Percentiles rank a stretch among this genome's conserved stretches.
Conservation (phyloP, 2,329 filamentous ascomycete species). For the Trichoderma sp. region DNA sequence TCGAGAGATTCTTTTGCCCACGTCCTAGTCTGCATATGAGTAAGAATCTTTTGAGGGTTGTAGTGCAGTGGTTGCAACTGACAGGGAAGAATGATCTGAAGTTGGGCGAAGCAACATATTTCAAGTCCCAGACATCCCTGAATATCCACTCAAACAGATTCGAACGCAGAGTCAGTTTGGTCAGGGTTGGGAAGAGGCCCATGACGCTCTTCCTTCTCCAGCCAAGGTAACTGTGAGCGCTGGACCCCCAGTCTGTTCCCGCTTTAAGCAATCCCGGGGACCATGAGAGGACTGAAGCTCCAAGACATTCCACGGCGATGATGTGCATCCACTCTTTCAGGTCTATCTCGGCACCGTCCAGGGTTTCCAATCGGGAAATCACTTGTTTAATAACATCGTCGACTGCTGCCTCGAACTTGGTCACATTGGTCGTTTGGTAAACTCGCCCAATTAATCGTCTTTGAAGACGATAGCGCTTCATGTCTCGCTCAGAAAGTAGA, state of each 20-base stretch:
- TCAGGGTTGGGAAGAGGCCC: slow-evolving; percentile 45
- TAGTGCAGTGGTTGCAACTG: slow-evolving; percentile 21
- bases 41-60: neutral
- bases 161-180: slow-evolving; percentile 39
- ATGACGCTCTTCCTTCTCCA: slow-evolving; percentile 54
- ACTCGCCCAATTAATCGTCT: slow-evolving; percentile 47
- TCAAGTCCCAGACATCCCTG: slow-evolving; percentile 43
- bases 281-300: slow-evolving; percentile 50
- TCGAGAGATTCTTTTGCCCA: slow-evolving; percentile 33
- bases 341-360: slow-evolving; percentile 42
- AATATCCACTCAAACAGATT: slow-evolving; percentile 39
- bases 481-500: slow-evolving; percentile 48
- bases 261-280: slow-evolving; percentile 46
- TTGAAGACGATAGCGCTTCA: slow-evolving; percentile 47
- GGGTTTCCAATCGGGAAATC: slow-evolving; percentile 34
- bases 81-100: slow-evolving; percentile 52
- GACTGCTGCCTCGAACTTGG: slow-evolving; percentile 40
- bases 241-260: slow-evolving; percentile 45
- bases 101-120: slow-evolving; percentile 40
- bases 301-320: slow-evolving; percentile 50
- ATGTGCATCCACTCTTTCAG: slow-evolving; percentile 57
- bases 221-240: slow-evolving; percentile 46
- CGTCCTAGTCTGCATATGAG: slow-evolving; percentile 29
- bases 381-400: slow-evolving; percentile 39
- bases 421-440: slow-evolving; percentile 44